Percentiles rank a stretch among this genome's conserved stretches.
Conservation (phyloP, 2,329 filamentous ascomycete genomes). For the Fusarium nanum region DNA sequence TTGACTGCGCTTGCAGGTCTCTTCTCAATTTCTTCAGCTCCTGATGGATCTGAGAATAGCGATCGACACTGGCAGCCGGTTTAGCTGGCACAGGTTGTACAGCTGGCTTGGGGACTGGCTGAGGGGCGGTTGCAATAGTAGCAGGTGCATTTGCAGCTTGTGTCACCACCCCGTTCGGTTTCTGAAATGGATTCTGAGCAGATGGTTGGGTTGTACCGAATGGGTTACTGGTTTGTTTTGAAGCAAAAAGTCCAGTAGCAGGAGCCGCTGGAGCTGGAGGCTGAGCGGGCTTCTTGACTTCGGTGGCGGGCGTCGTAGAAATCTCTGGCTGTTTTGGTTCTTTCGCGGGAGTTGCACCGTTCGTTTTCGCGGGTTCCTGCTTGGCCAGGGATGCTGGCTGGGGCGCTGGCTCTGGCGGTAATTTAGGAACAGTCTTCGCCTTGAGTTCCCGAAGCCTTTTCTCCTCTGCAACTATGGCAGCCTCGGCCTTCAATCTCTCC, state of each 20-base stretch:
- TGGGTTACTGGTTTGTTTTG: conserved; percentile 42
- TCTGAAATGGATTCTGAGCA: conserved; percentile 32
- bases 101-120: conserved; percentile 21
- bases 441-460: conserved; percentile 60
- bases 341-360: conserved; percentile 40
- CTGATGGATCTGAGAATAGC: conserved; percentile 70
- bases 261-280: conserved; percentile 23
- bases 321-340: conserved; percentile 37
- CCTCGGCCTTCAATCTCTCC: conserved; percentile 59
- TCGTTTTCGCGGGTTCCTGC: conserved; percentile 31
- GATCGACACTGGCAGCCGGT: conserved; percentile 49
- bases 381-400: conserved; percentile 40
- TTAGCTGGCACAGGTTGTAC: conserved; percentile 19
- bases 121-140: not conserved
- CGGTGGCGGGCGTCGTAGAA: conserved; percentile 36
- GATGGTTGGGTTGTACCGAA: conserved; percentile 34
- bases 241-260: conserved; percentile 37
- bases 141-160: conserved; percentile 12
- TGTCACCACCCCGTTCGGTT: conserved; percentile 24
- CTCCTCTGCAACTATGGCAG: conserved; percentile 60
- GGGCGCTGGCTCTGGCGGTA: conserved; percentile 53
- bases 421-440: conserved; percentile 58
- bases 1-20: conserved; percentile 67
- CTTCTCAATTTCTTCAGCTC: conserved; percentile 76
- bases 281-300: conserved; percentile 34